These are phyloP conservation scores for Achaetomiella virescens DNA, from an alignment of 495 filamentous ascomycete genomes.

Conservation along the genomic window DNA sequence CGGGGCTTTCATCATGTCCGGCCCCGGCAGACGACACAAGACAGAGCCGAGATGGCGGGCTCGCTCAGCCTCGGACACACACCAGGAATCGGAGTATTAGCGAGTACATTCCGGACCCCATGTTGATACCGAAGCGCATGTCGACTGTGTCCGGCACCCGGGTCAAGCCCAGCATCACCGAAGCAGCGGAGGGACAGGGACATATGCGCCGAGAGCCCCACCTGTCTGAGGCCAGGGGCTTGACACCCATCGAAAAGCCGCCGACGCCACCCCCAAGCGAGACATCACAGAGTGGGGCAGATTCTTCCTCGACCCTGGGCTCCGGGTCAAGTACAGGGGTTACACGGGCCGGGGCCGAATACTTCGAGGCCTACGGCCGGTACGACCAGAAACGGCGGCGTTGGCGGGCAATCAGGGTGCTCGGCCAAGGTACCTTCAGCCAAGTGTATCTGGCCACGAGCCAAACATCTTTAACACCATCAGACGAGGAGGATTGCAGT, in stretches of 20 bases:
- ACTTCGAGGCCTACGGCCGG: constrained; percentile 56
- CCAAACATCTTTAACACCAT: constrained; percentile 34
- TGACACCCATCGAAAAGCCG: constrained; percentile 54
- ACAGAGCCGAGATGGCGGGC: constrained; percentile 29
- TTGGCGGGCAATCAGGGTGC: constrained; percentile 69
- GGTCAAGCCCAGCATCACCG: constrained; percentile 43
- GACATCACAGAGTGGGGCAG: constrained; percentile 46
- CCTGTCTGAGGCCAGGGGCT: constrained; percentile 68
- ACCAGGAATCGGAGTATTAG: constrained; percentile 74
- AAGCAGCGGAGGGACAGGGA: constrained; percentile 37
- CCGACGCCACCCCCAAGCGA: constrained; percentile 68
- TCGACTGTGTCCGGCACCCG: constrained; percentile 61
- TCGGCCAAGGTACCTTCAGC: constrained; percentile 94
- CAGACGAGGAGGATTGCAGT: constrained; percentile 38
- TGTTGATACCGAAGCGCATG: constrained; percentile 61
- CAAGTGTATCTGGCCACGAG: constrained; percentile 81
- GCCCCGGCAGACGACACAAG: constrained; percentile 26
- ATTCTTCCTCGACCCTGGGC: constrained; percentile 23
- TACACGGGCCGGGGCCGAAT: constrained; percentile 43
- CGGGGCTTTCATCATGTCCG: constrained; percentile 35
- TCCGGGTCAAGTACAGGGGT: constrained; percentile 28
- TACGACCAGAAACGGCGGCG: constrained; percentile 51
- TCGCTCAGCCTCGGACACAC: constrained; percentile 32
- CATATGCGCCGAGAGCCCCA: constrained; percentile 74
- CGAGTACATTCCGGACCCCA: constrained; percentile 72